Base-by-base conservation (phyloP, 2,329 filamentous ascomycete genomes). In the Pseudopyricularia cyperi region DNA sequence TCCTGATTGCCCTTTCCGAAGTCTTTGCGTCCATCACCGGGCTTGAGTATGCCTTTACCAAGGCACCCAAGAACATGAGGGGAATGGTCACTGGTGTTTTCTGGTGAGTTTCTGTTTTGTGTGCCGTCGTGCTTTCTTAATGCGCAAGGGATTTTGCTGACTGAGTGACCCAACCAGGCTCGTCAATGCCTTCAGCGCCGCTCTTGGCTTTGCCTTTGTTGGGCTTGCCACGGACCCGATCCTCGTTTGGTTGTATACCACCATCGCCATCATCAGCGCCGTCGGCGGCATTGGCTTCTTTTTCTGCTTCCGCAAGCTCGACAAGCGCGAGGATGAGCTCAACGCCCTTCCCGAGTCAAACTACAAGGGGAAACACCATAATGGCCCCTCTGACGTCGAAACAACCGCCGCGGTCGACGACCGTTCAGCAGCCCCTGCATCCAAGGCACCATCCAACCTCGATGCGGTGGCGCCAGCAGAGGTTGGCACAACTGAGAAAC, bases 41-140 rank as follows among this genome's bases (percentile, higher is more conserved):
- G 9, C 74, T 87, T 12, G 85, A 89, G 65, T 88, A 87, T 57
- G 85, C 85, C 24, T 88, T 81, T 67, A 83, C 83, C 60, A 88
- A 88, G 65, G 83, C 84, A 0, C 86, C 85, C 7, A 76, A 75
- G 61, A 88, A 87, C 67, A 89, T 89, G 85, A 76, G 83, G 4
- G 83, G 80, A 24, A 73, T 88, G 52, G 81, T 89, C 14, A 74
- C 75, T 58, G 77, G 80, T 9, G 72, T 88, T 51, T 51, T 51
- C 50, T 51, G 50, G 50, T 51, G 15, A 44, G 39, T 17, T 26
- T 44, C 15, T 2, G 9, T 24, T 24, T 42, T 14, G 15, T 15
- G 12, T 6, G 12, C 39, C n/a, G n/a, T n/a, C n/a, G n/a, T n/a
- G n/a, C 22, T 6, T 19, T 26, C 19, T 24, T 2, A 7, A 15